Evolutionary conservation across 257 asterid genomes (phyloP).

Genomic region (Jacaranda copaia): DNA sequence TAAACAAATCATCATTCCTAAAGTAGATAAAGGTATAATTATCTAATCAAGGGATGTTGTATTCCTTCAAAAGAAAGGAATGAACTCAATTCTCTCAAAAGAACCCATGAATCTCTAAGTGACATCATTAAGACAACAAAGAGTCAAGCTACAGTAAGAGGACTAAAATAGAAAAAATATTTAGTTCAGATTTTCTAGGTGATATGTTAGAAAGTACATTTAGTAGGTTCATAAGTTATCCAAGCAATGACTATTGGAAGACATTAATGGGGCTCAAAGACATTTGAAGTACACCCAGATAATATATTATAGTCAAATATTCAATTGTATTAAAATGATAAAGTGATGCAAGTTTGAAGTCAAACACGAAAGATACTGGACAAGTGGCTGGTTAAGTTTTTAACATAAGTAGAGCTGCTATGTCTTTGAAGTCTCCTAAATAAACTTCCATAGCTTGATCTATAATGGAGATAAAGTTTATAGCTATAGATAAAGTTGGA

Average conservation of each 20-base stretch:
- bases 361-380: neutral
- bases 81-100: too few relatives aligned
- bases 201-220: too few relatives aligned
- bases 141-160: too few relatives aligned
- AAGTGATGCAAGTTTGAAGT: conserved; percentile 10
- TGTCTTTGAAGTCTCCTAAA: neutral
- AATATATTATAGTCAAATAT: conserved; percentile 10
- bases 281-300: conserved; percentile 8
- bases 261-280: neutral
- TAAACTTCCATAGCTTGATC: neutral
- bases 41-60: too few relatives aligned
- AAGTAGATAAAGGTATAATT: too few relatives aligned
- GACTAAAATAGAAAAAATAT: too few relatives aligned
- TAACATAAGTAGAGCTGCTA: neutral
- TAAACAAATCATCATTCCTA: too few relatives aligned
- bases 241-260: neutral
- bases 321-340: neutral
- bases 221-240: neutral
- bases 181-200: too few relatives aligned
- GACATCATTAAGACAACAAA: too few relatives aligned
- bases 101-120: too few relatives aligned
- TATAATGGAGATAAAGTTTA: neutral
- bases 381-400: conserved; percentile 15
- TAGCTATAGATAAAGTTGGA: neutral
- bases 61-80: too few relatives aligned